Evolutionary conservation across 805 yeast species (phyloP).

Genomic region (Candida boidinii): DNA sequence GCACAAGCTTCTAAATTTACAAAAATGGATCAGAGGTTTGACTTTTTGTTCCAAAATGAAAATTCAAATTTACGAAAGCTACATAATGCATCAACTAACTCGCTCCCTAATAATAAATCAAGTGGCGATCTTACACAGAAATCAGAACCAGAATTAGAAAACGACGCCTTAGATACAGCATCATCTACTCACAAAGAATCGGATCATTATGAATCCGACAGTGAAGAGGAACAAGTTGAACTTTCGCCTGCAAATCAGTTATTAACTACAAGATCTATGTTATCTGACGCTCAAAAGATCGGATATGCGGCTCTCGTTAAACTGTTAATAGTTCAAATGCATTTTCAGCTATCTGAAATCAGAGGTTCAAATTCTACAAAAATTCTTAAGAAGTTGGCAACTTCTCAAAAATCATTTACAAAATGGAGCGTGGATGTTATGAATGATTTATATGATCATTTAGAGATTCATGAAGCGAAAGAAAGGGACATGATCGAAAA

Average conservation of each 20-base stretch:
- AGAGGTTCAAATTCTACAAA: slow-evolving; percentile 44
- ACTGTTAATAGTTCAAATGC: slow-evolving; percentile 70
- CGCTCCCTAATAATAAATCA: not conserved
- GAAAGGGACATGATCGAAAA: slow-evolving; percentile 85
- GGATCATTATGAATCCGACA: slow-evolving; percentile 19
- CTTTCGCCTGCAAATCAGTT: slow-evolving; percentile 55
- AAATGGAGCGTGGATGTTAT: slow-evolving; percentile 76
- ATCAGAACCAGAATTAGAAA: slow-evolving; percentile 2
- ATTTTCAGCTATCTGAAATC: slow-evolving; percentile 61
- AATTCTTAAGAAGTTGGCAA: slow-evolving; percentile 51
- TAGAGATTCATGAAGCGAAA: slow-evolving; percentile 57
- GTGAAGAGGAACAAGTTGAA: slow-evolving; percentile 24
- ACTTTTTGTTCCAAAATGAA: slow-evolving; percentile 36
- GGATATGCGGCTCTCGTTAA: slow-evolving; percentile 87
- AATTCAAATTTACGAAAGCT: slow-evolving; percentile 23
- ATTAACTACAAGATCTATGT: slow-evolving; percentile 69
- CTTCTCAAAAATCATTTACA: slow-evolving; percentile 69
- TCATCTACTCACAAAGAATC: slow-evolving; percentile 15
- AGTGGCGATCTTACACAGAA: not conserved
- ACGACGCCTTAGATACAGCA: slow-evolving; percentile 7
- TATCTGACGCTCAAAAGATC: slow-evolving; percentile 76
- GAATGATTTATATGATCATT: slow-evolving; percentile 66
- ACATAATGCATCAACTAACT: slow-evolving; percentile 9
- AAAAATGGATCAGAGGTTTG: slow-evolving; percentile 42
- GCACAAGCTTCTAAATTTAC: slow-evolving; percentile 72